A percentile compares a stretch with the other conserved stretches of the same genome.
Conservation (phyloP, 1,284 basidiomycete species). For the Leccinum griseonigrum region DNA sequence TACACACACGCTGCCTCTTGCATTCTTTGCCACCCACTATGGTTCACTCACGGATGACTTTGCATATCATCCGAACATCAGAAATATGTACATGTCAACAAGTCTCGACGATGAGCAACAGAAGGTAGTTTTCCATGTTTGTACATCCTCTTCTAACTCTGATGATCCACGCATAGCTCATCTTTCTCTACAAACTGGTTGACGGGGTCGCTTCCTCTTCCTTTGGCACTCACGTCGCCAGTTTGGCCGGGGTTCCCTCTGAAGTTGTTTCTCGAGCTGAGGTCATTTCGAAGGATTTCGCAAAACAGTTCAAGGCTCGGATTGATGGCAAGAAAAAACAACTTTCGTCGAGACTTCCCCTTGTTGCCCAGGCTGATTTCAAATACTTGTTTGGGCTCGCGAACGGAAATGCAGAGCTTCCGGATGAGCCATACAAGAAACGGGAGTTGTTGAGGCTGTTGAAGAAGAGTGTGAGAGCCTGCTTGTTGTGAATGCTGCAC, state of each 20-base stretch:
- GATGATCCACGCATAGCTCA: slow-evolving; percentile 48
- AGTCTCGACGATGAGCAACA: slow-evolving; percentile 87
- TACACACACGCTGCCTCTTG: slow-evolving; percentile 83
- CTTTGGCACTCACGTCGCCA: slow-evolving; percentile 91
- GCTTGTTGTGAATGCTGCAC: slow-evolving; percentile 15
- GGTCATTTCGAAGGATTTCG: slow-evolving; percentile 84
- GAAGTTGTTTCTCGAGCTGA: slow-evolving; percentile 87
- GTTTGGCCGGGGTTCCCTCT: slow-evolving; percentile 78
- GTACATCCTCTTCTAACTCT: neutral
- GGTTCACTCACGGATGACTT: slow-evolving; percentile 86
- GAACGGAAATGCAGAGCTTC: slow-evolving; percentile 47
- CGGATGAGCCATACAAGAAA: slow-evolving; percentile 49
- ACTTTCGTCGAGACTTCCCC: slow-evolving; percentile 58
- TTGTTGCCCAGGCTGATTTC: slow-evolving; percentile 86
- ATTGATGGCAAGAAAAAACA: slow-evolving; percentile 60
- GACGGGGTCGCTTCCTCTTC: slow-evolving; percentile 87
- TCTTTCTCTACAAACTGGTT: slow-evolving; percentile 93
- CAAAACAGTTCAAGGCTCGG: slow-evolving; percentile 78
- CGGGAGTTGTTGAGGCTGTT: slow-evolving; percentile 53
- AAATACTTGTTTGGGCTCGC: slow-evolving; percentile 67
- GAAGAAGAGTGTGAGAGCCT: slow-evolving; percentile 39
- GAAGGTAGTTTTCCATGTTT: slow-evolving; percentile 51
- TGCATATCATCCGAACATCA: slow-evolving; percentile 88
- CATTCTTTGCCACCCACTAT: slow-evolving; percentile 88
- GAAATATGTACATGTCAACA: slow-evolving; percentile 93